Conservation (phyloP, 345 rosid species). For the Melaleuca alternifolia region DNA sequence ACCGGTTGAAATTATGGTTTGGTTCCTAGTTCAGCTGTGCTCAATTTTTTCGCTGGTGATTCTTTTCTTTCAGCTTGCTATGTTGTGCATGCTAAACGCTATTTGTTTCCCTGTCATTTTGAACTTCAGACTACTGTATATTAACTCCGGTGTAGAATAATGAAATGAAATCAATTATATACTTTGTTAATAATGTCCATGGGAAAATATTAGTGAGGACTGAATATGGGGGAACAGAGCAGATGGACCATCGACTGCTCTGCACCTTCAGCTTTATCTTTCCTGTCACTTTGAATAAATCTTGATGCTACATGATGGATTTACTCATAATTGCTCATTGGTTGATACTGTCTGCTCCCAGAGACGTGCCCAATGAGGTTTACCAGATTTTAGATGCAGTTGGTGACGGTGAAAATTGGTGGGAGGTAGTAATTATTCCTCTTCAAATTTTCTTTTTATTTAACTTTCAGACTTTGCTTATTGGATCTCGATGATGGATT, state of each 20-base stretch:
- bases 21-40: neutral
- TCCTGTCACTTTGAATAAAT: neutral
- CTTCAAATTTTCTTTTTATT: neutral
- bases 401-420: slow-evolving; percentile 85
- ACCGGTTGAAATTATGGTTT: neutral
- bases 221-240: neutral
- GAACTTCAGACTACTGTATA: neutral
- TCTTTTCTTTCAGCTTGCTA: neutral
- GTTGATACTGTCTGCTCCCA: neutral
- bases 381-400: slow-evolving; percentile 47
- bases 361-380: slow-evolving; percentile 73
- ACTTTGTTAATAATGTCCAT: neutral
- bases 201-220: neutral
- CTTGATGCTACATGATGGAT: neutral
- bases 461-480: neutral
- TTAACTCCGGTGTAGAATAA: neutral
- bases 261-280: neutral
- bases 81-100: neutral
- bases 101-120: neutral
- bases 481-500: neutral
- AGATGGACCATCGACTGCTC: neutral
- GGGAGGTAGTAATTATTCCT: slow-evolving; percentile 60
- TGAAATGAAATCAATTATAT: neutral
- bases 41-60: neutral
- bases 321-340: neutral